Evolutionary conservation across 352 stramenopile genomes (phyloP).

Genomic region (Pythium aristosporum): DNA sequence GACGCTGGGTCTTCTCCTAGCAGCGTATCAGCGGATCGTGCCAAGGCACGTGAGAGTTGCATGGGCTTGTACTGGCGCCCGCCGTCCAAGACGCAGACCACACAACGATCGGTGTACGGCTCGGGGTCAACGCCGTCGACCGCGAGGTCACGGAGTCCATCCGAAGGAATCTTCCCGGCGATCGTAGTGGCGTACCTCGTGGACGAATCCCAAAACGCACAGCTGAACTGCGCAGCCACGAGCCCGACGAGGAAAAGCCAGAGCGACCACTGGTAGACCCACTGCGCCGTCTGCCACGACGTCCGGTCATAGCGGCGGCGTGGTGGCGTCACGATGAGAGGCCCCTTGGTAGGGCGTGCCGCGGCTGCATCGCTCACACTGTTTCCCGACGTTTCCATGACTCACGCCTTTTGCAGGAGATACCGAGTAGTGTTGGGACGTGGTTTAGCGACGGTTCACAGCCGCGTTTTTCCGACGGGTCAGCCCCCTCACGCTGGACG

Average conservation of each 20-base stretch:
- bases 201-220: conserved; percentile 18
- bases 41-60: not conserved
- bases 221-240: conserved; percentile 9
- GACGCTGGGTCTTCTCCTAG: not conserved
- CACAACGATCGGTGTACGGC: conserved; percentile 10
- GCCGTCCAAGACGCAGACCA: conserved; percentile 13
- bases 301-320: too few species aligned
- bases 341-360: too few species aligned
- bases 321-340: too few species aligned
- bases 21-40: not conserved
- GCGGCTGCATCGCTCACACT: too few species aligned
- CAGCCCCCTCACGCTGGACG: too few species aligned
- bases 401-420: too few species aligned
- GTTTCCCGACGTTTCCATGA: too few species aligned
- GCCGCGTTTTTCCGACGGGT: too few species aligned
- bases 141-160: not conserved
- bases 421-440: too few species aligned
- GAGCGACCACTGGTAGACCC: conserved; percentile 16
- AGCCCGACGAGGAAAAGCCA: conserved; percentile 12
- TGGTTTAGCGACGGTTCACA: too few species aligned
- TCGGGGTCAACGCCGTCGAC: conserved; percentile 3
- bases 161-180: not conserved
- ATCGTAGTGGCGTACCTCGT: not conserved
- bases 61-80: conserved; percentile 19
- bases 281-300: not conserved